Evolutionary conservation across 805 yeast species (phyloP).

Genomic region (Sugiyamaella valdiviana): DNA sequence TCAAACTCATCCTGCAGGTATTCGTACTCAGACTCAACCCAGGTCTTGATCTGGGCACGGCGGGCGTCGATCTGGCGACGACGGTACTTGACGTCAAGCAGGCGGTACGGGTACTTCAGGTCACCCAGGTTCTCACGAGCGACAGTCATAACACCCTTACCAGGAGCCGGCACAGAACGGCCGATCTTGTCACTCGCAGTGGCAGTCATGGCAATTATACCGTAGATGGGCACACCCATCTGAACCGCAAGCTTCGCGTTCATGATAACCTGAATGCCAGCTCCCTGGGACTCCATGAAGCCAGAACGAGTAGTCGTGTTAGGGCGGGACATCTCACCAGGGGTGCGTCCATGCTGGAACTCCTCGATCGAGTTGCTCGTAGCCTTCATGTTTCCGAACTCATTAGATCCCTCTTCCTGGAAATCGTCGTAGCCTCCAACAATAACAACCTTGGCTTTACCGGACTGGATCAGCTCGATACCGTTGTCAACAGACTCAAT

Average conservation of each 20-base stretch:
- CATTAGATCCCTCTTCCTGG: conserved; percentile 98
- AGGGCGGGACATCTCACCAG: conserved; percentile 98
- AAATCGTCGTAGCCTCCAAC: conserved; percentile 99
- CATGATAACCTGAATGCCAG: conserved; percentile 97
- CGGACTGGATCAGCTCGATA: conserved; percentile 85
- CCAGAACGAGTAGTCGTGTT: conserved; percentile 94
- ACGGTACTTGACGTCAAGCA: conserved; percentile 88
- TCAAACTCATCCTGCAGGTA: conserved; percentile 66
- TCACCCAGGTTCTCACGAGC: conserved; percentile 89
- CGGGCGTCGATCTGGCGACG: conserved; percentile 82
- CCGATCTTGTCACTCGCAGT: conserved; percentile 99
- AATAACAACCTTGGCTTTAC: conserved; percentile 91
- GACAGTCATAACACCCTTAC: conserved; percentile 97
- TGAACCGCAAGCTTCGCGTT: conserved; percentile 85
- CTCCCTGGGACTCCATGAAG: conserved; percentile 99
- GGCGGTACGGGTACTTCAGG: conserved; percentile 69
- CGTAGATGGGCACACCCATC: conserved; percentile 99
- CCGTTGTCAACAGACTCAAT: conserved; percentile 96
- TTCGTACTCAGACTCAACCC: conserved; percentile 80
- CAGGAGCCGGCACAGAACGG: conserved; percentile 99
- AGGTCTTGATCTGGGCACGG: conserved; percentile 64
- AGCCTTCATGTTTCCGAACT: conserved; percentile 98
- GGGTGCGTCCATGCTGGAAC: conserved; percentile 92
- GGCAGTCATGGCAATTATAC: conserved; percentile 87
- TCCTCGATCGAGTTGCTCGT: conserved; percentile 87